Evolutionary conservation across 2,329 filamentous ascomycete genomes (phyloP), one percentile per base, ranked within the genome.

Genomic region (Trichoderma oligosporum): DNA sequence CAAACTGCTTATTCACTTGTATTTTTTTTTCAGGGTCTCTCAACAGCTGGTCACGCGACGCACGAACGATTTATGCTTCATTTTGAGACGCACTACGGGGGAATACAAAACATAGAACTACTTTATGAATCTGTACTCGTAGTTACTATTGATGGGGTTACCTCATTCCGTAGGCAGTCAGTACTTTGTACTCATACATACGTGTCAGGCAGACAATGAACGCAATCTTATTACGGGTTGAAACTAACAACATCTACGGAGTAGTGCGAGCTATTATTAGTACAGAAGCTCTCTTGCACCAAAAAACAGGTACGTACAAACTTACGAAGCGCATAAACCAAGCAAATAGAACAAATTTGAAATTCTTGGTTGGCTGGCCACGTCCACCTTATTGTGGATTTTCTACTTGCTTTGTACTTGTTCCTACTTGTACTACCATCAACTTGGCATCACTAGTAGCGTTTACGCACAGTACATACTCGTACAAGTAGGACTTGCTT

Each of bases 251-350:
- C 27, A 44, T 35, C 38, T 44, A 38, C 12, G 16, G 24, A 35
- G 33, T 54, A 54, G 51, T 41, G 51, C 51, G 41, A 38, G 51
- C 51, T 54, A 54, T 46, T 38, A 54, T 54, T 54, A 54, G 51
- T 41, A 24, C 41, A 31, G 6, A 31, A 45, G 41, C 12, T 42
- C 18, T 35, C 45, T 51, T 18, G 27, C 27, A 31, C 27, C 11
- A 11, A 11, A 31, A n/a, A n/a, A 22, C 45, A 16, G n/a, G 25
- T 35, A 27, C 45, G 39, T 25, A 44, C 24, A 12, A 25, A 29
- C 45, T 7, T 29, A n/a, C n/a, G 45, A 47, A 33, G 18, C 27
- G n/a, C n/a, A n/a, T n/a, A n/a, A n/a, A 47, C 16, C 45, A 33
- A 22, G 35, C 31, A 29, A 27, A 29, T 5, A 29, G 16, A 27